Evolutionary conservation across 306 rosid species (phyloP), one percentile per base, ranked within the genome.

Genomic region (Vigna trinervia): DNA sequence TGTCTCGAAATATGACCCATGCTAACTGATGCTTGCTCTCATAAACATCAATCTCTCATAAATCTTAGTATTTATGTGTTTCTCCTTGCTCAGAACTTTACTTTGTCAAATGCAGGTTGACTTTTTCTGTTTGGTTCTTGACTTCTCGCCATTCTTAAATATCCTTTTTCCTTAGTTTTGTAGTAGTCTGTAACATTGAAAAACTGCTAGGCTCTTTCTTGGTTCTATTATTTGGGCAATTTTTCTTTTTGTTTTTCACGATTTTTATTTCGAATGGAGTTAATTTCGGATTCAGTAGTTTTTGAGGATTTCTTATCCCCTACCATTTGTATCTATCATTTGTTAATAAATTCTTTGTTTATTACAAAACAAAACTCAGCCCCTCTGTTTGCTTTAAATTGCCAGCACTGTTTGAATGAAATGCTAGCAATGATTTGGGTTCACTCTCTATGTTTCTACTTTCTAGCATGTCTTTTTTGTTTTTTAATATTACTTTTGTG

Each of bases 71-170:
- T 12, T 15, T 9, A 14, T 66, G 65, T 76, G 57, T 43, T 56
- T 77, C 38, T 45, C 69, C 23, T 77, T 39, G 23, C 57, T 23
- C 58, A 5, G 6, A 39, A 23, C 17, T 50, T 50, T 64, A 51
- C 63, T 61, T 61, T 62, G 69, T 69, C 36, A 15, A 75, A 14
- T 65, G 74, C 65, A 67, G 43, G 36, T 53, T 60, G 63, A 36
- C 59, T 20, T 62, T 61, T 53, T 23, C 65, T 53, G 47, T 41
- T 77, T 54, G 67, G 4, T 64, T 75, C 63, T 34, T 8, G 14
- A 62, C 43, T 11, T 56, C 15, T 65, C 26, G 19, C 41, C 13
- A 41, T 38, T 57, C 43, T 43, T 46, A 38, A 32, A 74, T 14
- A 22, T 17, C 9, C 19, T n/a, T 26, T 56, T 26, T 65, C 10